Conservation (phyloP, 768 basidiomycete species). For the Leucocoprinus birnbaumii region DNA sequence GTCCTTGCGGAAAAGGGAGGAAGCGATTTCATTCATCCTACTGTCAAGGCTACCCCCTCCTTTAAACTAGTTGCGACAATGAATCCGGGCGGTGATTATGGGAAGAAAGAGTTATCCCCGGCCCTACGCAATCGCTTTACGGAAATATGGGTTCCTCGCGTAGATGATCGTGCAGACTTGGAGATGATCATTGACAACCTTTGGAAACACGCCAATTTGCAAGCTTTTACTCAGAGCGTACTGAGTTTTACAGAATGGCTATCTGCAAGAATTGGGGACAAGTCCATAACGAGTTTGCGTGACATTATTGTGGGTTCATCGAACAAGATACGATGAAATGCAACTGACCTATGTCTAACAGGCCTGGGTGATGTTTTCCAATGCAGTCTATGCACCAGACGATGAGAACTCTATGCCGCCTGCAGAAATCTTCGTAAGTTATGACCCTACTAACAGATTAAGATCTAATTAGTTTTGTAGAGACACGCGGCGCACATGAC, state of each 20-base stretch:
- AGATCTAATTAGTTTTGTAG: conserved; percentile 35
- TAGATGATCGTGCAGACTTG: conserved; percentile 72
- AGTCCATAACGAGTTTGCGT: conserved; percentile 70
- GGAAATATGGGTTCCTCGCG: conserved; percentile 95
- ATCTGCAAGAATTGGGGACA: conserved; percentile 53
- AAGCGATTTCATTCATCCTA: conserved; percentile 61
- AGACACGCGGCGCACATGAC: conserved; percentile 94
- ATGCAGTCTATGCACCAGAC: conserved; percentile 43
- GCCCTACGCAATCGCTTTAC: conserved; percentile 97
- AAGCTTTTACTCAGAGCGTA: conserved; percentile 53
- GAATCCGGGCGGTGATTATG: conserved; percentile 99
- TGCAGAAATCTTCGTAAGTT: conserved; percentile 66
- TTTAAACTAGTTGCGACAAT: conserved; percentile 97
- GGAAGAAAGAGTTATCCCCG: conserved; percentile 97
- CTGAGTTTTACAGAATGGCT: conserved; percentile 87
- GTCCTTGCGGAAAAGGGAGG: conserved; percentile 94
- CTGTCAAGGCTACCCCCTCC: conserved; percentile 55
- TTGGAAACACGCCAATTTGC: conserved; percentile 60
- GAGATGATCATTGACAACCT: conserved; percentile 69
- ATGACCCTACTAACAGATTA: neutral
- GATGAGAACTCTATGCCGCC: conserved; percentile 29
- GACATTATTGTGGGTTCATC: conserved; percentile 74
- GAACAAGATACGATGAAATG: neutral
- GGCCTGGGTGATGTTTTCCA: conserved; percentile 94
- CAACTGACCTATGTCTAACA: conserved; percentile 25